phyloP scores from a whole-genome alignment of 129 eudicot genomes.

The Heracleum sosnowskyi region DNA sequence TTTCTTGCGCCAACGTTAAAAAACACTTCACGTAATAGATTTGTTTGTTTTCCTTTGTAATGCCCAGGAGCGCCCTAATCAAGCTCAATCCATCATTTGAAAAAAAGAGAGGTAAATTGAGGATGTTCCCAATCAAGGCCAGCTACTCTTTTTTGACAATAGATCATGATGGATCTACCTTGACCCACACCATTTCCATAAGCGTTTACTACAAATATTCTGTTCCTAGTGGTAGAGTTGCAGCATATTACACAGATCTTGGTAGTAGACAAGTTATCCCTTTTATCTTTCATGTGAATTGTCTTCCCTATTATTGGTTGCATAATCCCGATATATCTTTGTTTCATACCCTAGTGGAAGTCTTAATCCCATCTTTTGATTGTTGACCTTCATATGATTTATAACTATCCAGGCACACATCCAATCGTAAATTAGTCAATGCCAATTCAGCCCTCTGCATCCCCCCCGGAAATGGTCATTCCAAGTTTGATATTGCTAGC shows the following conservation, averaged over 20 bases:
- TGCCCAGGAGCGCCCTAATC: not conserved
- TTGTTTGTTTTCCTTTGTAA: not conserved
- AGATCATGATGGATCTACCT: not conserved
- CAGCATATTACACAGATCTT: not conserved
- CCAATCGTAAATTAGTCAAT: not conserved
- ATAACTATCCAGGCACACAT: not conserved
- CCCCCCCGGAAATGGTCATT: not conserved
- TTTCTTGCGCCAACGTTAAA: not conserved
- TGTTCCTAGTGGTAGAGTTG: not conserved
- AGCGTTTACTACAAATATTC: not conserved
- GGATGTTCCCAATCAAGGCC: not conserved
- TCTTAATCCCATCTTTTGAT: not conserved
- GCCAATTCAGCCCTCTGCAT: not conserved
- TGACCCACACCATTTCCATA: not conserved
- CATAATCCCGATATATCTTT: not conserved
- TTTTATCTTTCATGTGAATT: not conserved
- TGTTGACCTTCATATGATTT: not conserved
- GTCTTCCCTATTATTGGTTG: not conserved
- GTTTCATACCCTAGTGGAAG: not conserved
- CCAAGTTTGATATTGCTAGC: not conserved
- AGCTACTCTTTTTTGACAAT: not conserved
- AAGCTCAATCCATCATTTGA: not conserved
- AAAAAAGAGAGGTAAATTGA: not conserved
- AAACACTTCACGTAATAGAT: not conserved
- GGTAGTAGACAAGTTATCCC: not conserved